phyloP scores from a whole-genome alignment of 2,329 filamentous ascomycete genomes.

The Microdochium paspali region DNA sequence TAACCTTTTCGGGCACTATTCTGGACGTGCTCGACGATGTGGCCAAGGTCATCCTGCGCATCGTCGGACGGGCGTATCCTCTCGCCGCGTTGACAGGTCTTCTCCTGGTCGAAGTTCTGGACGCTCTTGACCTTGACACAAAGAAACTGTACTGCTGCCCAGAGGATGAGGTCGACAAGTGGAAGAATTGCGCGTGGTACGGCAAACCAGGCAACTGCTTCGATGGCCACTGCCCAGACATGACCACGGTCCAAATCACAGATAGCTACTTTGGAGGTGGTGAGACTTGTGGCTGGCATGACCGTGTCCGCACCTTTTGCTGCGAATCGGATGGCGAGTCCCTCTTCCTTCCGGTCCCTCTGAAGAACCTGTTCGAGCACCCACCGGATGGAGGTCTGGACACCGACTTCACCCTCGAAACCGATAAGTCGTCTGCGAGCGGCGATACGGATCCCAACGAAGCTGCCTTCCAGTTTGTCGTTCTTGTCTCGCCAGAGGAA shows the following conservation, averaged over 20 bases:
- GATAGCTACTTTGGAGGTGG: slow-evolving; percentile 15
- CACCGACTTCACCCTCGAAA: slow-evolving; percentile 17
- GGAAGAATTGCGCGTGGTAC: slow-evolving; percentile 24
- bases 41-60: slow-evolving; percentile 5
- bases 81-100: slow-evolving; percentile 3
- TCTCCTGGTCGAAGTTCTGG: slow-evolving; percentile 7
- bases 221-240: slow-evolving; percentile 19
- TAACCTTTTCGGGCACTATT: slow-evolving; percentile 14
- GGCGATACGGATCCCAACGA: slow-evolving; percentile 16
- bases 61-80: slow-evolving; percentile 2
- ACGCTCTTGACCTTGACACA: slow-evolving; percentile 7
- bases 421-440: slow-evolving; percentile 16
- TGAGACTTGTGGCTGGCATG: slow-evolving; percentile 11
- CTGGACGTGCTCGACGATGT: slow-evolving; percentile 9
- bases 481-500: slow-evolving; percentile 21
- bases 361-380: slow-evolving; percentile 23
- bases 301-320: slow-evolving; percentile 19
- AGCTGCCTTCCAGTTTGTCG: slow-evolving; percentile 19
- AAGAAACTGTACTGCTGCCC: slow-evolving; percentile 18
- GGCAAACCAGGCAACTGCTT: slow-evolving; percentile 22
- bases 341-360: slow-evolving; percentile 24
- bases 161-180: slow-evolving; percentile 13
- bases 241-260: slow-evolving; percentile 15
- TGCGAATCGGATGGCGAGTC: slow-evolving; percentile 18
- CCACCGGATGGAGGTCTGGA: slow-evolving; percentile 19